Conservation (phyloP, 2,329 filamentous ascomycete species). For the Helotiales sp. region DNA sequence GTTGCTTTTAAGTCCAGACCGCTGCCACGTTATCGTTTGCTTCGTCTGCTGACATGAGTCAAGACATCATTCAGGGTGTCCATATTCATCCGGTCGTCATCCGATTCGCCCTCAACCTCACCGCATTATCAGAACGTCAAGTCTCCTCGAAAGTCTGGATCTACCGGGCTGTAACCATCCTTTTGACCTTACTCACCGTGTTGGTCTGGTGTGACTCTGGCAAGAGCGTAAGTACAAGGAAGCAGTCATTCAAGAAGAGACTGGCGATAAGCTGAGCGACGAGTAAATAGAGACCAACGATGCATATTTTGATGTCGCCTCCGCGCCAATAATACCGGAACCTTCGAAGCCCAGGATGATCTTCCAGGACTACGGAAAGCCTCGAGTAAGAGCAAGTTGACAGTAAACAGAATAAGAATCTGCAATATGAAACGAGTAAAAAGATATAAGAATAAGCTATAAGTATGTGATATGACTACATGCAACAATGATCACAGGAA, state of each 20-base stretch:
- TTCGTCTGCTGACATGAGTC: neutral
- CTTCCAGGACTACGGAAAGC: too few relatives aligned
- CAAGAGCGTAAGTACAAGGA: neutral
- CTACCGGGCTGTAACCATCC: neutral
- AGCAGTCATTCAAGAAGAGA: neutral
- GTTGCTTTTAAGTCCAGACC: slow-evolving; percentile 40
- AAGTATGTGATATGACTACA: too few relatives aligned
- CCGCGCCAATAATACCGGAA: too few relatives aligned
- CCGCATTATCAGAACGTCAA: neutral
- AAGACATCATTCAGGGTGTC: neutral
- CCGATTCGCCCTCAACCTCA: neutral
- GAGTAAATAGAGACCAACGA: neutral
- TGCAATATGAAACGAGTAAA: too few relatives aligned
- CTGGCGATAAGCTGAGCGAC: neutral
- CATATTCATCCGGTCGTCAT: neutral
- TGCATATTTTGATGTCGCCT: too few relatives aligned
- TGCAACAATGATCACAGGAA: too few relatives aligned
- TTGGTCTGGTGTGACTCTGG: neutral
- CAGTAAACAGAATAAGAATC: too few relatives aligned
- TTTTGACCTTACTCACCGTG: neutral
- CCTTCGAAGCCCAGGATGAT: too few relatives aligned
- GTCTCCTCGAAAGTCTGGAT: neutral
- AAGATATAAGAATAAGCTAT: too few relatives aligned
- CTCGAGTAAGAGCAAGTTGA: too few relatives aligned
- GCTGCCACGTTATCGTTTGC: neutral